Percentiles rank a stretch among this genome's conserved stretches.
Evolutionary conservation across 2,329 filamentous ascomycete genomes (phyloP).

Genomic region (Penicillium sclerotigenum): DNA sequence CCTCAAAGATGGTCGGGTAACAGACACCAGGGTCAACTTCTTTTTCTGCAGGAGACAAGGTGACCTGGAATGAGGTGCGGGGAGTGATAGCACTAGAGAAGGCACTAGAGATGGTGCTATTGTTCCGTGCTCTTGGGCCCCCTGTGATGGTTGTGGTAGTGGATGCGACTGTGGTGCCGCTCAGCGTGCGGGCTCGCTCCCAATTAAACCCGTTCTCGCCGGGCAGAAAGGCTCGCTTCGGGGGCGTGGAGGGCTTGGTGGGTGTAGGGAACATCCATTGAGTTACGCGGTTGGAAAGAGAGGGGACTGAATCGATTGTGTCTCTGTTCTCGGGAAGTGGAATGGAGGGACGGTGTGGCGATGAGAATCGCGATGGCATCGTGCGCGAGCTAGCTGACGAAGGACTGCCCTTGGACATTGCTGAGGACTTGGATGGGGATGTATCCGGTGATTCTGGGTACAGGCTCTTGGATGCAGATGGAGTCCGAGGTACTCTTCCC

Average conservation of each 20-base stretch:
- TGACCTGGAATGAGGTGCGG: constrained; percentile 12
- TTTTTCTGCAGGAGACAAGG: constrained; percentile 18
- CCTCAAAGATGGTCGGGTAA: constrained; percentile 29
- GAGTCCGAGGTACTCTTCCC: constrained; percentile 9
- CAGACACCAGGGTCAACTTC: constrained; percentile 17
- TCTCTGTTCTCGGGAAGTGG: constrained; percentile 16
- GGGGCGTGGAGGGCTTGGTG: constrained; percentile 10
- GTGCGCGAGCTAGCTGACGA: constrained; percentile 20
- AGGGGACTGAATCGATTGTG: constrained; percentile 15
- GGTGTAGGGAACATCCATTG: constrained; percentile 32
- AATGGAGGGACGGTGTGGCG: constrained; percentile 23
- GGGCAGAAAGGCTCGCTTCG: constrained; percentile 14
- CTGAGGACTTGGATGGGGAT: constrained; percentile 1
- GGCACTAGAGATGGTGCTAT: constrained; percentile 32
- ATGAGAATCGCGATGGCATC: constrained; percentile 23
- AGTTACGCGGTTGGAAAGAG: constrained; percentile 28
- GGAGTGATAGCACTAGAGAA: constrained; percentile 16
- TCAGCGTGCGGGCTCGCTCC: constrained; percentile 34
- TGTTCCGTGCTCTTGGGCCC: constrained; percentile 15
- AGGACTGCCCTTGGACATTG: constrained; percentile 9
- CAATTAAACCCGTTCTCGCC: constrained; percentile 21
- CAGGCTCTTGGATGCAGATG: neutral
- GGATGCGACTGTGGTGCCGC: constrained; percentile 36
- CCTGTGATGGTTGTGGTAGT: constrained; percentile 26
- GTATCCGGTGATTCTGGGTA: neutral